Conservation (phyloP, 192 early-diverging fungal species). For the Chytriomyces sp. region DNA sequence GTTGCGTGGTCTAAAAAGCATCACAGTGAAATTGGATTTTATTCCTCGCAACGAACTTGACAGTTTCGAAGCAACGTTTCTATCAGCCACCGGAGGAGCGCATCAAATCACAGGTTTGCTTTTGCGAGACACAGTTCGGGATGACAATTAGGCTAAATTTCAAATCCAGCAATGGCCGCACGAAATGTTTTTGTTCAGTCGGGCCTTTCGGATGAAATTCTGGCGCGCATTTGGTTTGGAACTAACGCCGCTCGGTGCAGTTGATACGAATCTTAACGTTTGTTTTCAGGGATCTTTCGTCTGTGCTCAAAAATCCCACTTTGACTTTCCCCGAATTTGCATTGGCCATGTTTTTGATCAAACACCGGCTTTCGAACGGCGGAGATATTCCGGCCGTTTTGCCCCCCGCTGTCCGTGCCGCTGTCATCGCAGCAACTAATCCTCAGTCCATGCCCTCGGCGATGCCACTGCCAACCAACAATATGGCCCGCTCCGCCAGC, state of each 20-base stretch:
- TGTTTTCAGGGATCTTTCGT: constrained; percentile 42
- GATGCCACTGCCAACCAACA: not conserved
- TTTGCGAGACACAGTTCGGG: not conserved
- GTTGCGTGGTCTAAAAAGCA: not conserved
- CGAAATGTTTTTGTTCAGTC: constrained; percentile 41
- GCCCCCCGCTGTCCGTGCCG: constrained; percentile 47
- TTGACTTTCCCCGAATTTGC: constrained; percentile 58
- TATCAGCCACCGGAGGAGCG: constrained; percentile 14
- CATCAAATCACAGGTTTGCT: constrained; percentile 25
- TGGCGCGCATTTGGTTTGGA: constrained; percentile 40
- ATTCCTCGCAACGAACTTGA: constrained; percentile 41
- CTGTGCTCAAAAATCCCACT: constrained; percentile 35
- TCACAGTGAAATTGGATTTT: constrained; percentile 44
- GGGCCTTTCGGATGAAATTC: constrained; percentile 33
- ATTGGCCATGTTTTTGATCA: constrained; percentile 56
- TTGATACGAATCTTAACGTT: not conserved
- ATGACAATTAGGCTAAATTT: not conserved
- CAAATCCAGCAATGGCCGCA: constrained; percentile 20
- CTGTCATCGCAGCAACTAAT: constrained; percentile 38
- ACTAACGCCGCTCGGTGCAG: not conserved
- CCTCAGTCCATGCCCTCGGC: not conserved
- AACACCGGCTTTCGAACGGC: constrained; percentile 39
- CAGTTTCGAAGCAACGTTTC: constrained; percentile 38
- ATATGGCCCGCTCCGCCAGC: not conserved
- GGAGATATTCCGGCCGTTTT: constrained; percentile 44